These are phyloP conservation scores for Coelastrella sp. DNA, from an alignment of 139 green algal genomes.

Conservation along the genomic window DNA sequence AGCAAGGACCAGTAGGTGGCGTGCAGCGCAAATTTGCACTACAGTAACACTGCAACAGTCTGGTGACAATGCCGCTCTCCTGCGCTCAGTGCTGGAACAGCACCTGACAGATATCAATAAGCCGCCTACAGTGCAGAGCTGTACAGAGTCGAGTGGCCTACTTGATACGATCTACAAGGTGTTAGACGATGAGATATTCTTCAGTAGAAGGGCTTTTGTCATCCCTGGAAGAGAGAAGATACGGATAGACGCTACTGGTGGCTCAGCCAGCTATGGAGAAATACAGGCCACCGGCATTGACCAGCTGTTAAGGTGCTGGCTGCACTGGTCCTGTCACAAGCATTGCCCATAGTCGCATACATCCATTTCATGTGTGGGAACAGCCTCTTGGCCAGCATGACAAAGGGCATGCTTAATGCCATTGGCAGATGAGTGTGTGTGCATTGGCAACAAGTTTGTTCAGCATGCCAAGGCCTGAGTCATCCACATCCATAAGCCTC, in stretches of 20 bases:
- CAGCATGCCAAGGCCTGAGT: too few species aligned
- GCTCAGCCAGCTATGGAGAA: conserved; percentile 53
- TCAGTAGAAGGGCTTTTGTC: conserved; percentile 34
- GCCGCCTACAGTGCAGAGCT: neutral
- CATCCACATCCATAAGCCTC: too few species aligned
- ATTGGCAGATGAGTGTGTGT: neutral
- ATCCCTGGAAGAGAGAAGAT: conserved; percentile 41
- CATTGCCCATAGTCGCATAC: too few species aligned
- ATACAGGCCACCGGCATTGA: conserved; percentile 44
- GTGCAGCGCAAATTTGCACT: neutral
- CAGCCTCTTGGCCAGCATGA: neutral
- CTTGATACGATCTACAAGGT: conserved; percentile 20
- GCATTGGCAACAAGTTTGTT: too few species aligned
- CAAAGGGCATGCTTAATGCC: neutral
- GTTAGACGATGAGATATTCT: conserved; percentile 33
- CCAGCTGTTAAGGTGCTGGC: conserved; percentile 22
- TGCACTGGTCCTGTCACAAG: neutral
- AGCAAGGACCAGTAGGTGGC: neutral
- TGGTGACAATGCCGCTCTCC: neutral
- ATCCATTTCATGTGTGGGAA: neutral
- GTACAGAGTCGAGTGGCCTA: neutral
- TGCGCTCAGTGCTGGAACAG: neutral
- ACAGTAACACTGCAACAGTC: neutral
- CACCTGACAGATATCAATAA: neutral
- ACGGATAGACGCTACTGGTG: conserved; percentile 52